Percentiles rank a stretch among this genome's conserved stretches.
Conservation (phyloP, 2,329 filamentous ascomycete genomes). For the Parascedosporium putredinis region DNA sequence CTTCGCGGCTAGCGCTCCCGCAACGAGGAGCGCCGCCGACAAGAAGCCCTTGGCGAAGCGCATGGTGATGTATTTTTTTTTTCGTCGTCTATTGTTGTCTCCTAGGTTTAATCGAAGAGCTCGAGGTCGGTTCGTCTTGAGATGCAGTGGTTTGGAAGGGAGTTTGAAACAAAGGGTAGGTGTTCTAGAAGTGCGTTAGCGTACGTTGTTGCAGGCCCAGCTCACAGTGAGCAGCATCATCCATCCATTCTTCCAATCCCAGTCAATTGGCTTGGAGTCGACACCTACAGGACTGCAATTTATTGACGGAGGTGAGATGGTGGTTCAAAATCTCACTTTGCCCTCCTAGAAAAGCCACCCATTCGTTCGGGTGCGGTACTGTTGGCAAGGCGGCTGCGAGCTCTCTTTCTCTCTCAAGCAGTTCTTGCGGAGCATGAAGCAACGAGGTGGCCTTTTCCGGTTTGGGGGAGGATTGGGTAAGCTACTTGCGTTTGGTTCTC, state of each 20-base stretch:
- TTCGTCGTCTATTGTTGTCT: neutral
- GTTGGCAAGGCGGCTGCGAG: neutral
- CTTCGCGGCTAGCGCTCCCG: constrained; percentile 52
- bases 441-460: constrained; percentile 7
- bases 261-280: neutral
- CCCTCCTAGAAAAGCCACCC: neutral
- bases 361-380: neutral
- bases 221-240: too few species aligned
- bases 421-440: neutral
- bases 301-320: neutral
- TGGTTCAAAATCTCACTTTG: neutral
- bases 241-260: too few species aligned
- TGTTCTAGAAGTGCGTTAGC: neutral
- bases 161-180: too few species aligned
- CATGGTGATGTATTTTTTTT: constrained; percentile 41
- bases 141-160: too few species aligned
- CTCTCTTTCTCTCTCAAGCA: neutral
- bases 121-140: too few species aligned
- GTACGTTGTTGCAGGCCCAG: too few species aligned
- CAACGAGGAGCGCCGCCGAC: constrained; percentile 50
- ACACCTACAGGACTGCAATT: neutral
- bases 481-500: neutral
- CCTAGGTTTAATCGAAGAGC: neutral
- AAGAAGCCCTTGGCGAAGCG: constrained; percentile 55
- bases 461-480: neutral